Percentiles rank a stretch among this genome's conserved stretches.
These are phyloP conservation scores for Linnemannia elongata DNA, from an alignment of 192 early-diverging fungal genomes.

Conservation along the genomic window DNA sequence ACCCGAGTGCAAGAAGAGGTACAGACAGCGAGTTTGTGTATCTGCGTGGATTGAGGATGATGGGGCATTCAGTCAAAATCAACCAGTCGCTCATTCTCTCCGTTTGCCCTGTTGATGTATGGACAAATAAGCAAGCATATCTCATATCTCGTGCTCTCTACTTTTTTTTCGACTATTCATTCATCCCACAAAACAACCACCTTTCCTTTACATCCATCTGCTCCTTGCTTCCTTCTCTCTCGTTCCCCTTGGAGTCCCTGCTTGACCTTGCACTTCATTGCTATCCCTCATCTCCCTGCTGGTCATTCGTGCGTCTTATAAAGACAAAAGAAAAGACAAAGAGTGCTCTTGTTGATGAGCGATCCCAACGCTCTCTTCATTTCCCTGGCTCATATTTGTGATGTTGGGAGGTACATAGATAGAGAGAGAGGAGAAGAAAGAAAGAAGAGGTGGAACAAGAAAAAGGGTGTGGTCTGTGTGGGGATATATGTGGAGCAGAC, in stretches of 20 bases:
- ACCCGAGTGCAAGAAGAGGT: not conserved
- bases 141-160: not conserved
- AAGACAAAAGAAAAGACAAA: not conserved
- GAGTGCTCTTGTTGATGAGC: not conserved
- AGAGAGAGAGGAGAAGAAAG: not conserved
- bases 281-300: no score
- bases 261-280: no score
- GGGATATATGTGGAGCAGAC: not conserved
- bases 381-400: not conserved
- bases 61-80: not conserved
- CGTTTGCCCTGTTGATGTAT: not conserved
- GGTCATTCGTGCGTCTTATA: no score
- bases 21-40: not conserved
- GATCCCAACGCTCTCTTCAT: slow-evolving; percentile 1
- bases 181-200: not conserved
- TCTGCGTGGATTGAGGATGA: not conserved
- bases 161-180: no score
- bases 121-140: no score
- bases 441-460: not conserved
- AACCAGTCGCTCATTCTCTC: not conserved
- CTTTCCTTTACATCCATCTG: not conserved
- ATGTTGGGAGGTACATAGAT: not conserved
- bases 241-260: no score
- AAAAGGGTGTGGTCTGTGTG: not conserved
- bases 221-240: not conserved